phyloP scores from a whole-genome alignment of 495 filamentous ascomycete genomes.

The Filosporella fistucella region DNA sequence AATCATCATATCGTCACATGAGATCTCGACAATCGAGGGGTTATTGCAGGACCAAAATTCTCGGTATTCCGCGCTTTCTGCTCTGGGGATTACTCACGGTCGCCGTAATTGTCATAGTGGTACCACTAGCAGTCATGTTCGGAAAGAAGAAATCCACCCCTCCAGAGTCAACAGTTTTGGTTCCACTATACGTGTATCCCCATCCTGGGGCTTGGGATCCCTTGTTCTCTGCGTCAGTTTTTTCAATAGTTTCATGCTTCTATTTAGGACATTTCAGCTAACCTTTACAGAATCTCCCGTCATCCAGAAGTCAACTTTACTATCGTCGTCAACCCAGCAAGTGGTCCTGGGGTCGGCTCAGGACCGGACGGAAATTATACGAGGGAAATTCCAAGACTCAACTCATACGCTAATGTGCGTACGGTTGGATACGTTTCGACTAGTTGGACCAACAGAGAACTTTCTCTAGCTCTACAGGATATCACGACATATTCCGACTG shows the following conservation, averaged over 20 bases:
- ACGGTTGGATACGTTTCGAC: slow-evolving; percentile 53
- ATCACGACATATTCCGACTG: slow-evolving; percentile 44
- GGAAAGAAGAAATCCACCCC: background rate
- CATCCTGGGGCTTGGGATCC: slow-evolving; percentile 44
- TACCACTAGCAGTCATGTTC: slow-evolving; percentile 1
- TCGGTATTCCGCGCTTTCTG: background rate
- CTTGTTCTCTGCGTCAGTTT: slow-evolving; percentile 30
- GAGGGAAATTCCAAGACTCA: slow-evolving; percentile 39
- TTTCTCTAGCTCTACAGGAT: slow-evolving; percentile 36
- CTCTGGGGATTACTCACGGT: background rate
- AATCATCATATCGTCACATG: background rate
- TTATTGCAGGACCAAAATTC: background rate
- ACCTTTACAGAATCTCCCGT: slow-evolving; percentile 3
- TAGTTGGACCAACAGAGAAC: slow-evolving; percentile 40
- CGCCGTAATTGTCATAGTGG: background rate
- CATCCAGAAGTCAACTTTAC: slow-evolving; percentile 45
- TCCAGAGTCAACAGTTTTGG: slow-evolving; percentile 28
- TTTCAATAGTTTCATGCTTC: background rate
- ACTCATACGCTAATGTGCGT: slow-evolving; percentile 40
- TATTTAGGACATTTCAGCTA: background rate
- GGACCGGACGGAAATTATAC: slow-evolving; percentile 49
- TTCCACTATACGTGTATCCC: slow-evolving; percentile 55
- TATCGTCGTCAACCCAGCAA: slow-evolving; percentile 51
- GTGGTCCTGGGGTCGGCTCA: slow-evolving; percentile 42
- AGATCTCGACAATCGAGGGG: background rate